A percentile compares a stretch with the other conserved stretches of the same genome.
Evolutionary conservation across 345 rosid genomes (phyloP).

Genomic region (Bruguiera sexangula): DNA sequence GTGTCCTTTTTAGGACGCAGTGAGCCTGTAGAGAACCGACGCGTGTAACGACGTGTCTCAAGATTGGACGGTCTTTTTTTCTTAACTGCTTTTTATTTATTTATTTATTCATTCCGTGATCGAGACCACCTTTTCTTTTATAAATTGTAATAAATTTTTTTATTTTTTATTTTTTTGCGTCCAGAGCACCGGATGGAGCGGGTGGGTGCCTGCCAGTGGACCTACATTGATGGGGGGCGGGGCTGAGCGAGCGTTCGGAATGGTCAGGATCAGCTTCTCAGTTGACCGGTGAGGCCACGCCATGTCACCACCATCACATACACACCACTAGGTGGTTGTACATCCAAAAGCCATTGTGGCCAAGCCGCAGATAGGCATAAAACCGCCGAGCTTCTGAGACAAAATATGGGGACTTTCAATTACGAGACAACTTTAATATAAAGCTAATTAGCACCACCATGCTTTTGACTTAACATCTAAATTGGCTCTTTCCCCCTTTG

Average conservation of each 20-base stretch:
- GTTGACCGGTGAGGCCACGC: slow-evolving; percentile 24
- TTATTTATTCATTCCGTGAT: neutral
- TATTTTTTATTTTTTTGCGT: neutral
- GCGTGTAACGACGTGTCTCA: slow-evolving; percentile 3
- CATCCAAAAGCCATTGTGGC: no score
- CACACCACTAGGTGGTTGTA: neutral
- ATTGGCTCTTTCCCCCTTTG: no score
- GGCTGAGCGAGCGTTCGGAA: slow-evolving; percentile 14
- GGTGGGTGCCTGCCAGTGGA: slow-evolving; percentile 15
- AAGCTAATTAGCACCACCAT: no score
- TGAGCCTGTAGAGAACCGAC: neutral
- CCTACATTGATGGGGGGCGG: slow-evolving; percentile 19
- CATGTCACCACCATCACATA: slow-evolving; percentile 21
- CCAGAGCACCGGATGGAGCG: slow-evolving; percentile 4
- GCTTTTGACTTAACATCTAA: no score
- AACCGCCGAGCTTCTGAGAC: no score
- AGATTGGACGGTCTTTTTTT: no score
- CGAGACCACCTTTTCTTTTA: slow-evolving; percentile 14
- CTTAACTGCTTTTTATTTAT: neutral
- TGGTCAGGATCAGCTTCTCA: slow-evolving; percentile 24
- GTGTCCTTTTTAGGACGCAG: slow-evolving; percentile 19
- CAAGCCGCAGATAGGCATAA: no score
- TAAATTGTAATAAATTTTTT: neutral
- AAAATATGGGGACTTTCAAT: no score
- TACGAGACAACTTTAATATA: no score